Evolutionary conservation across 1,139 yeast genomes (phyloP), one percentile per base, ranked within the genome.

Genomic region (Ogataea hybrid): DNA sequence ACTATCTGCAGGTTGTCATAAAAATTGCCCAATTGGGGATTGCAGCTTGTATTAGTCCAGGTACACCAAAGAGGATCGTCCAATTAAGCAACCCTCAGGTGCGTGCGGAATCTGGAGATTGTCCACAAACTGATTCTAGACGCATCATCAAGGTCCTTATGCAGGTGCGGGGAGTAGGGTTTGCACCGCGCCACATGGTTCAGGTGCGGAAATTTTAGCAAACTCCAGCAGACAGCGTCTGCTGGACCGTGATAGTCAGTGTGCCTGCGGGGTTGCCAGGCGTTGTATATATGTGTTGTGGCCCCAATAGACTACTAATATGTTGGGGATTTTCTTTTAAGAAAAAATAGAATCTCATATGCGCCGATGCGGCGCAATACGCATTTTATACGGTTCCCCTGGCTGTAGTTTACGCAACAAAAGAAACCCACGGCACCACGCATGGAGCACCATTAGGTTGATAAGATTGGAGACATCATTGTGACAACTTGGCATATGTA

Each of bases 361-460:
- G 39, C 39, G 23, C 7, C 10, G 17, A 3, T 25, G 9, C 12
- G 5, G 20, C 17, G 16, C 31, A 28, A 15, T 28, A 28, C 18
- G 14, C 14, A n/a, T 23, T 31, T 11, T 17, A 23, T 37, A 35
- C 35, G 20, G 35, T 32, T 23, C 32, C 32, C 40, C 40, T 37
- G 40, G 25, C 31, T 27, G 20, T 36, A 17, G 35, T 6, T 23
- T 21, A n/a, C 11, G 11, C 27, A 25, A 37, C 41, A 31, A 27
- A 36, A 17, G 25, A 9, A 10, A n/a, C 20, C 20, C 31, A 31
- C 41, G 35, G 41, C 41, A 37, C 32, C 20, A 31, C 9, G 6
- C 8, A 11, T 20, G 10, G 11, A 17, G 10, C 11, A 20, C 17
- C 28, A 31, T 31, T 31, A 37, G 41, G 25, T 18, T 37, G 35